phyloP scores from a whole-genome alignment of 257 asterid genomes.

The Misopates orontium region DNA sequence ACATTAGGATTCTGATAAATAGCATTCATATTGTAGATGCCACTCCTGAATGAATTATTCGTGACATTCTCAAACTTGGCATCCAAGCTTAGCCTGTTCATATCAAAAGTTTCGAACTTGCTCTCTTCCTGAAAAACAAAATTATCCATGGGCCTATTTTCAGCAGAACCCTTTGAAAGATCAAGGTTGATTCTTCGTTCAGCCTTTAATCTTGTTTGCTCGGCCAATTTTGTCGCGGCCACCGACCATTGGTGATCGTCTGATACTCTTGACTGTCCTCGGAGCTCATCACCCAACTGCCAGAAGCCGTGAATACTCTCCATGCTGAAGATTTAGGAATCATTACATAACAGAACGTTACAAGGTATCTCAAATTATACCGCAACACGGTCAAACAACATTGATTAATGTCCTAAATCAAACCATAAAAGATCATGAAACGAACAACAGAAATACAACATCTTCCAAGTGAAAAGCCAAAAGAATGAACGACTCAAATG shows the following conservation, averaged over 20 bases:
- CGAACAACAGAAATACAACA: too few species aligned
- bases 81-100: slow-evolving; percentile 71
- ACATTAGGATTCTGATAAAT: slow-evolving; percentile 57
- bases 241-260: slow-evolving; percentile 89
- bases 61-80: slow-evolving; percentile 53
- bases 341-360: neutral
- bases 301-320: slow-evolving; percentile 72
- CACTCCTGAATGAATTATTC: slow-evolving; percentile 43
- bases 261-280: slow-evolving; percentile 76
- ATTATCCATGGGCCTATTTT: slow-evolving; percentile 61
- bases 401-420: neutral
- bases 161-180: slow-evolving; percentile 69
- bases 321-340: slow-evolving; percentile 44
- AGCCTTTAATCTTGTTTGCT: slow-evolving; percentile 72
- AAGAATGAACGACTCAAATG: neutral
- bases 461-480: neutral
- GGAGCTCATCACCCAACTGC: slow-evolving; percentile 92
- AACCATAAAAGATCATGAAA: neutral
- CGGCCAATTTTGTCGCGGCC: slow-evolving; percentile 86
- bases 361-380: neutral
- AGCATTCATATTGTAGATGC: slow-evolving; percentile 58
- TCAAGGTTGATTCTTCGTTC: slow-evolving; percentile 83
- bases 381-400: neutral
- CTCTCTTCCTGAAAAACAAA: slow-evolving; percentile 65
- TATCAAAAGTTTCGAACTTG: slow-evolving; percentile 72